These are phyloP conservation scores for Catunica adiposa DNA, from an alignment of 2,329 filamentous ascomycete species.

Conservation along the genomic window DNA sequence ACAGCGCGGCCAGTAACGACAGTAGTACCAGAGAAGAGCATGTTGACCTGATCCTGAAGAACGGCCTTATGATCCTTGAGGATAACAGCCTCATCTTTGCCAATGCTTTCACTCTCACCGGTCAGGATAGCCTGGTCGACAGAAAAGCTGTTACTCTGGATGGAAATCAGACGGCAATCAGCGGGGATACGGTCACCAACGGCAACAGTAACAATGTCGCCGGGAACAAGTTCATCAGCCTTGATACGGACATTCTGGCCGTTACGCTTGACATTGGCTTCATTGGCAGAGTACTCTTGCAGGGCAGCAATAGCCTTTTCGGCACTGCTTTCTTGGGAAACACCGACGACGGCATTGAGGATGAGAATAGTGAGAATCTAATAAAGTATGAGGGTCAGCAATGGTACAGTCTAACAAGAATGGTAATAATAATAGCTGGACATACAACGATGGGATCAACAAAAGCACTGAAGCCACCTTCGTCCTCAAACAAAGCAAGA, in stretches of 20 bases:
- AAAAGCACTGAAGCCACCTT: slow-evolving; percentile 90
- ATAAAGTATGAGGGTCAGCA: neutral
- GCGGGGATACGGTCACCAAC: slow-evolving; percentile 90
- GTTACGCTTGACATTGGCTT: slow-evolving; percentile 82
- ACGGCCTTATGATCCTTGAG: slow-evolving; percentile 71
- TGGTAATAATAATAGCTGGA: slow-evolving; percentile 17
- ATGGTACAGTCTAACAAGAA: neutral
- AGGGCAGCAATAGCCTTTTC: slow-evolving; percentile 96
- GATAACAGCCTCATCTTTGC: slow-evolving; percentile 54
- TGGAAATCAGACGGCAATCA: slow-evolving; percentile 75
- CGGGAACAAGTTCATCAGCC: slow-evolving; percentile 92
- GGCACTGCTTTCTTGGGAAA: slow-evolving; percentile 95
- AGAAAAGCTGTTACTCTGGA: slow-evolving; percentile 94
- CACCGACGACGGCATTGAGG: slow-evolving; percentile 90
- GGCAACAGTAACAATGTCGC: slow-evolving; percentile 73
- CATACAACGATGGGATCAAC: slow-evolving; percentile 88
- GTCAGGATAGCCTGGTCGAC: slow-evolving; percentile 96
- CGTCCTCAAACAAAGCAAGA: slow-evolving; percentile 80
- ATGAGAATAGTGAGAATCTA: slow-evolving; percentile 94
- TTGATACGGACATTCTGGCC: slow-evolving; percentile 61
- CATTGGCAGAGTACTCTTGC: slow-evolving; percentile 97
- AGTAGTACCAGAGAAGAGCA: slow-evolving; percentile 95
- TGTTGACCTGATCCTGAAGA: slow-evolving; percentile 94
- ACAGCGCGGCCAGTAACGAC: slow-evolving; percentile 88
- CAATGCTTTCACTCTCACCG: slow-evolving; percentile 91